Evolutionary conservation across 768 basidiomycete species (phyloP).

Genomic region (Royoungia palumana): DNA sequence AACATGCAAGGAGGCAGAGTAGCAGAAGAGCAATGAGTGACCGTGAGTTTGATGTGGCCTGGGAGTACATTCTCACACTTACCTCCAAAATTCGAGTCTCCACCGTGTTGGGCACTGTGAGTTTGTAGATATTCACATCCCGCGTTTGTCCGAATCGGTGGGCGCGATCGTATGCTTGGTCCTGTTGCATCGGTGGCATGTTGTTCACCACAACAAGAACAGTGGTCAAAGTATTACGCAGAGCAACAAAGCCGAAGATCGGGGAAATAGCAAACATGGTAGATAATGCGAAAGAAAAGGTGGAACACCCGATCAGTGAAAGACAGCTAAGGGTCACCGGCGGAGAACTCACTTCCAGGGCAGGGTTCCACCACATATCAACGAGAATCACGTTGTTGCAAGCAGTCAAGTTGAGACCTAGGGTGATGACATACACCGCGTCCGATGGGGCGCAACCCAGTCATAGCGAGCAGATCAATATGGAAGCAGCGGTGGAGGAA

Average conservation of each 20-base stretch:
- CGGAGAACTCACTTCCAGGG: constrained; percentile 58
- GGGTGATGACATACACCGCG: constrained; percentile 4
- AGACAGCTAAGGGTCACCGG: neutral
- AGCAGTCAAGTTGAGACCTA: constrained; percentile 84
- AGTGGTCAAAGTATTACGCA: neutral
- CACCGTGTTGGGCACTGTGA: constrained; percentile 82
- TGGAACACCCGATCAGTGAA: constrained; percentile 7
- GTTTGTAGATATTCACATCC: constrained; percentile 84
- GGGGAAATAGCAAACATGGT: neutral
- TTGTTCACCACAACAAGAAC: neutral
- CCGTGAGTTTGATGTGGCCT: too few relatives aligned
- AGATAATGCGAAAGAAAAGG: neutral
- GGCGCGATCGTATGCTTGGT: constrained; percentile 91
- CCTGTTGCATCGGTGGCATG: constrained; percentile 38
- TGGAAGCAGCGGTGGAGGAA: neutral
- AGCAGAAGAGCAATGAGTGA: too few relatives aligned
- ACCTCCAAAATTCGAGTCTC: constrained; percentile 83
- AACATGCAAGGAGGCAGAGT: too few relatives aligned
- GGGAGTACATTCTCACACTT: constrained; percentile 6
- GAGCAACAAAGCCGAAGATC: neutral
- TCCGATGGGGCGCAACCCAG: neutral
- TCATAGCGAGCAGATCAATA: constrained; percentile 1
- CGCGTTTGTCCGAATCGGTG: constrained; percentile 88
- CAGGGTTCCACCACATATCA: constrained; percentile 96
- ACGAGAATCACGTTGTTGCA: constrained; percentile 94